Conservation (phyloP, 1,284 basidiomycete species). For the Rhodotorula sp. region DNA sequence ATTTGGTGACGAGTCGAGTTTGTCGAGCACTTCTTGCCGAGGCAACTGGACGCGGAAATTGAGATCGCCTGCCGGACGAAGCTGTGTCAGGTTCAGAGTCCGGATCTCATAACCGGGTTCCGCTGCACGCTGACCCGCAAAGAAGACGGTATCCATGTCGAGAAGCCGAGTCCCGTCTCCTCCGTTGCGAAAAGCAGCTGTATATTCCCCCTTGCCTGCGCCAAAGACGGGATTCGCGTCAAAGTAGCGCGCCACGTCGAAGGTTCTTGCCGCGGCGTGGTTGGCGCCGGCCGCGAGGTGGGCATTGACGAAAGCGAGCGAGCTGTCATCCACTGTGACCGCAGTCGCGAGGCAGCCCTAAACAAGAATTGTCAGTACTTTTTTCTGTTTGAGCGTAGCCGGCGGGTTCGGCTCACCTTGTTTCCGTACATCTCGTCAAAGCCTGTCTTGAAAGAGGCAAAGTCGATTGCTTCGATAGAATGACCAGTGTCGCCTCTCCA, state of each 20-base stretch:
- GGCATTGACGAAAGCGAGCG: neutral
- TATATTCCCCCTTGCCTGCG: constrained; percentile 53
- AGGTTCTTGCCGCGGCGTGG: neutral
- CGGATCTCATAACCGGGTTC: constrained; percentile 66
- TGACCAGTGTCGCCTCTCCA: constrained; percentile 61
- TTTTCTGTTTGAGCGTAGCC: too few species aligned
- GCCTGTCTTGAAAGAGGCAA: constrained; percentile 82
- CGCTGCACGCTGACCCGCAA: constrained; percentile 58
- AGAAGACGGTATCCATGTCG: constrained; percentile 89
- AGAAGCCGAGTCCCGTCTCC: constrained; percentile 91
- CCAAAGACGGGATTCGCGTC: constrained; percentile 74
- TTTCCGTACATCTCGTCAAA: constrained; percentile 92
- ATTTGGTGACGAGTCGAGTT: constrained; percentile 54
- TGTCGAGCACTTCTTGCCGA: constrained; percentile 70
- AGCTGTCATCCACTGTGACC: neutral
- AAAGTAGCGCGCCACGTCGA: constrained; percentile 46
- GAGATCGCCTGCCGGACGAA: constrained; percentile 63
- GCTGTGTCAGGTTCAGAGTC: neutral
- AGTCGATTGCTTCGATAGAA: constrained; percentile 66
- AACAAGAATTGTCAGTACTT: too few species aligned
- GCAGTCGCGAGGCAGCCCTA: neutral
- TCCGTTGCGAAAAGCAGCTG: constrained; percentile 73
- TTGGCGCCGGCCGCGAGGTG: neutral
- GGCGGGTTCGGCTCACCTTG: constrained; percentile 59
- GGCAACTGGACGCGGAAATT: constrained; percentile 92